Base-by-base conservation (phyloP, 2,329 filamentous ascomycete species). In the Ophiosphaerella herpotricha region DNA sequence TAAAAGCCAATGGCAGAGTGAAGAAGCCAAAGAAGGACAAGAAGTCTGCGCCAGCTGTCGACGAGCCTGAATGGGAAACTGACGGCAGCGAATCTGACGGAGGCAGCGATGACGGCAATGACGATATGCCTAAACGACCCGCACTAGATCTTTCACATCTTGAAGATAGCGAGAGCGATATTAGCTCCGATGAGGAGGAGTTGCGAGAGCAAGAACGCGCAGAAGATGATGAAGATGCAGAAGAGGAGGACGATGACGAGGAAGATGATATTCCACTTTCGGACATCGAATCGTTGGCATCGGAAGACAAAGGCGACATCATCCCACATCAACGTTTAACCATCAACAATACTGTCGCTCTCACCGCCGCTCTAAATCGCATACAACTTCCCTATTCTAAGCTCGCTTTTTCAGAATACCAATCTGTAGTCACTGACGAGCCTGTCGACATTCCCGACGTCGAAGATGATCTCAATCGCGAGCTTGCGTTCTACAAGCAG, bases 341-440 rank as follows among this genome's bases (percentile, higher is more conserved):
- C 45, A 97, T 97, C 78, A 97, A 99, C 83, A 99, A 99, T 79
- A 92, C 89, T 46, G 81, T 89, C 59, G 94, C 93, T 31, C 89
- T 99, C 43, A 84, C 85, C 59, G 81, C 89, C 61, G 86, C 91
- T 11, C 82, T 95, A 55, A 88, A 89, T 68, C 90, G 92, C 63
- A 91, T 95, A 72, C 79, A 84, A 29, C 78, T 94, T 44, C 85
- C 89, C 12, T 84, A 84, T 47, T 80, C 83, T 46, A 81, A 83
- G 57, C 85, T 90, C 16, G 82, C 89, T 38, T 99, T 99, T 77
- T 87, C 86, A 55, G 85, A 88, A 64, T 89, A 96, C 76, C 91
- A 96, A 75, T 85, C 85, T 35, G 77, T 97, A 45, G 83, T 86
- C 14, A 86, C 89, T 34, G 74, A 81, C 46, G 82, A 83, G 62